Evolutionary conservation across 2,329 filamentous ascomycete species (phyloP), one percentile per base, ranked within the genome.

Genomic region (Myriosclerotinia scirpicola): DNA sequence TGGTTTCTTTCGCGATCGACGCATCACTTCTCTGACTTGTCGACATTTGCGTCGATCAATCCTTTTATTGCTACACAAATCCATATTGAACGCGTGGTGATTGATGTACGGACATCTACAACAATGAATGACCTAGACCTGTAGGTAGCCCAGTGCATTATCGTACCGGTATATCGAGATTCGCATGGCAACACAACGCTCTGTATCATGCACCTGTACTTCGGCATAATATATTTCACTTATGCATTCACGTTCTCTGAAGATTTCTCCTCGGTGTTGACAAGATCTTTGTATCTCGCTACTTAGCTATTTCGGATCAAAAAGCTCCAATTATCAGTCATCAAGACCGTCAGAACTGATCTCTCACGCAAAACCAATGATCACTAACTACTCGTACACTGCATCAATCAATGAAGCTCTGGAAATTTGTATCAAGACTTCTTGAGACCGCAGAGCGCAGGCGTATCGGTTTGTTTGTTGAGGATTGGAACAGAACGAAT

Each of bases 51-150:
- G 30, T 40, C 34, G n/a, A 61, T 26, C 44, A 52, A n/a, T 42
- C 34, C 20, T 61, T 61, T 50, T 3, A 34, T 52, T 26, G 58
- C 44, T 61, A 61, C 58, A 52, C 58, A 61, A 60, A 52, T 50
- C 30, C 34, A 61, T 61, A 38, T 61, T 50, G 58, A 61, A 61
- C 58, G 55, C 55, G 58, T 61, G 58, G 46, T 26, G 36, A 26
- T 50, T 50, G 30, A 61, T 50, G 58, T 61, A 61, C 30, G 44
- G 34, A 26, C 20, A 44, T 61, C 44, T 61, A 14, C 26, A 38
- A 50, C 20, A 17, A 50, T 15, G 15, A 17, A 50, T 15, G 15
- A 60, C 12, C 30, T 38, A 14, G 44, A 60, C 58, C 30, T 38
- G 30, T 40, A 40, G 44, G 34, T 26, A 52, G 44, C 44, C 58